Evolutionary conservation across 768 basidiomycete species (phyloP).

Genomic region (Mycena amicta): DNA sequence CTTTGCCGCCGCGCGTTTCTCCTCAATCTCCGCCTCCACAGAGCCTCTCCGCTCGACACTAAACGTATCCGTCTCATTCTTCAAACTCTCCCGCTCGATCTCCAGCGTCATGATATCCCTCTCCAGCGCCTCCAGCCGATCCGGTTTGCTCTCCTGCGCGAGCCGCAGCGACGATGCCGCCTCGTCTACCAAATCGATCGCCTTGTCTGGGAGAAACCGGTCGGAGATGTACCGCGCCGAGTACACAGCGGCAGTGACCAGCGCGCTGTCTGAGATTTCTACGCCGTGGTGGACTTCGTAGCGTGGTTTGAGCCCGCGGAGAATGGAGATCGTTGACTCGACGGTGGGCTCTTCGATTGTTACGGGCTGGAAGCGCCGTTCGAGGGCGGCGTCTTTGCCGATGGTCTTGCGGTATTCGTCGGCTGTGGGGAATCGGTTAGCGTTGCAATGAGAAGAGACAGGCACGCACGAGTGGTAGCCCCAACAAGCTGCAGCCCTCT

Average conservation of each 20-base stretch:
- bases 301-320: conserved; percentile 79
- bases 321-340: conserved; percentile 81
- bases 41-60: conserved; percentile 71
- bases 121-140: conserved; percentile 80
- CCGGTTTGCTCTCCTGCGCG: conserved; percentile 87
- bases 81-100: conserved; percentile 87
- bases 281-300: conserved; percentile 96
- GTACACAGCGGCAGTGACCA: conserved; percentile 90
- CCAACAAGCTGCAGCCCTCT: conserved; percentile 87
- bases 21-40: conserved; percentile 64
- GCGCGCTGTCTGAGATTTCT: conserved; percentile 83
- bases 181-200: conserved; percentile 92
- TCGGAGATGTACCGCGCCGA: conserved; percentile 84
- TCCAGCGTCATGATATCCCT: conserved; percentile 84
- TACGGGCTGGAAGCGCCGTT: conserved; percentile 89
- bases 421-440: too few species aligned
- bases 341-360: conserved; percentile 88
- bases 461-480: conserved; percentile 88
- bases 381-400: conserved; percentile 88
- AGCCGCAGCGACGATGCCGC: conserved; percentile 85
- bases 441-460: too few species aligned
- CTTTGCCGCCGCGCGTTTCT: conserved; percentile 65
- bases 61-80: conserved; percentile 85
- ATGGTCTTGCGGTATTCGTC: conserved; percentile 93
- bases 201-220: conserved; percentile 88